Conservation (phyloP, 1,139 yeast species). For the Yamadazyma kanchanaburiensis region DNA sequence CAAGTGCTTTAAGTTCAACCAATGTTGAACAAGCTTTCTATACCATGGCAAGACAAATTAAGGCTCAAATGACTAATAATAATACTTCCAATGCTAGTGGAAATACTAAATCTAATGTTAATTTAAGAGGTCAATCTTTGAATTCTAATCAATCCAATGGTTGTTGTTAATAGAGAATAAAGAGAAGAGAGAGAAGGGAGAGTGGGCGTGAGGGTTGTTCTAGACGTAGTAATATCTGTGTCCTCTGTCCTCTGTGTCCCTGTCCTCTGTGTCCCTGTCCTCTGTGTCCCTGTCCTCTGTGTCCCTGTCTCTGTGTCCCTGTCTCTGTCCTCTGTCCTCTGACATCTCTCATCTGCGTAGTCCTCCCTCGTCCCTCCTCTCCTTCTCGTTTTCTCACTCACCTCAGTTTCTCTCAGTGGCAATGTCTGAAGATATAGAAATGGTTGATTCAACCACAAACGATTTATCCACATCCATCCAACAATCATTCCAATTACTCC, state of each 20-base stretch:
- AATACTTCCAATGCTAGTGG: conserved; percentile 37
- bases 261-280: conserved; percentile 1
- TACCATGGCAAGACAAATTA: conserved; percentile 98
- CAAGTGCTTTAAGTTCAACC: conserved; percentile 92
- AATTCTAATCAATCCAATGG: conserved; percentile 62
- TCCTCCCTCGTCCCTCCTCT: not conserved
- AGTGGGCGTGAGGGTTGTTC: no score
- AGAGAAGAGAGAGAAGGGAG: no score
- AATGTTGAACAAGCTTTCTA: conserved; percentile 98
- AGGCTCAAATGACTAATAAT: conserved; percentile 87
- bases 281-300: conserved; percentile 1
- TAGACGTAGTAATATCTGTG: not conserved
- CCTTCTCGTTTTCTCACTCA: not conserved
- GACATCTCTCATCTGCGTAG: not conserved
- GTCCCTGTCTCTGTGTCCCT: no score
- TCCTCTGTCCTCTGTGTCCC: not conserved
- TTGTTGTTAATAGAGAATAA: conserved; percentile 57
- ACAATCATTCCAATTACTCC: conserved; percentile 51
- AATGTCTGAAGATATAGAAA: conserved; percentile 7
- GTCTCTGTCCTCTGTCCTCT: not conserved
- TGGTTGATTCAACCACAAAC: conserved; percentile 4
- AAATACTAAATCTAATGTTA: conserved; percentile 65
- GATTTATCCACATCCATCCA: conserved; percentile 40
- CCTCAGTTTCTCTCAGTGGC: not conserved
- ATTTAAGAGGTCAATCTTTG: conserved; percentile 86